These are phyloP conservation scores for Trametes meyenii DNA, from an alignment of 768 basidiomycete genomes.

Conservation along the genomic window DNA sequence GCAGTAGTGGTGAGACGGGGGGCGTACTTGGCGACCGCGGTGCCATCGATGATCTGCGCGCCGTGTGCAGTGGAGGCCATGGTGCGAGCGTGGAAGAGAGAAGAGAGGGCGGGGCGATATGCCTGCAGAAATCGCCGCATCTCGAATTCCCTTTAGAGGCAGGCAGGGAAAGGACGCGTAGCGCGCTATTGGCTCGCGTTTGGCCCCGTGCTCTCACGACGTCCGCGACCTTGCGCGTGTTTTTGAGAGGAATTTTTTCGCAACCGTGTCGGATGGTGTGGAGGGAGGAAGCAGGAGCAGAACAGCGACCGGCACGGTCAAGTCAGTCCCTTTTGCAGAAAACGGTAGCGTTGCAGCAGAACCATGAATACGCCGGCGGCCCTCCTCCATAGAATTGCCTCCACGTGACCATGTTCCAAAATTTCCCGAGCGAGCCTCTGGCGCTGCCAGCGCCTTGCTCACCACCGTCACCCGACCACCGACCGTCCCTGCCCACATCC, in stretches of 20 bases:
- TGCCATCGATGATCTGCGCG: constrained; percentile 80
- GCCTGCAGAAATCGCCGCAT: constrained; percentile 26
- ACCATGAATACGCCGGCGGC: constrained; percentile 1
- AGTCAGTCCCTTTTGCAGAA: constrained; percentile 13
- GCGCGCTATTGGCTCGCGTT: constrained; percentile 23
- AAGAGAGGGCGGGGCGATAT: constrained; percentile 24
- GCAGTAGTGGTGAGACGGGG: constrained; percentile 6
- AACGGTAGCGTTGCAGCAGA: background rate
- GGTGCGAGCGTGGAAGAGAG: constrained; percentile 25
- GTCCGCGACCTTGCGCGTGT: constrained; percentile 10
- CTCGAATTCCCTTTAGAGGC: constrained; percentile 30
- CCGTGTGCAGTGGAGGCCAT: constrained; percentile 32
- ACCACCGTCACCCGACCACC: constrained; percentile 25
- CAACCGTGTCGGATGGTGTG: constrained; percentile 3
- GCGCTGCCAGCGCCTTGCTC: constrained; percentile 27
- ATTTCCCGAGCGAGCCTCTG: constrained; percentile 19
- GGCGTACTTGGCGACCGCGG: constrained; percentile 77
- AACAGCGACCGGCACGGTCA: background rate
- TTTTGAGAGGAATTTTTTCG: constrained; percentile 5
- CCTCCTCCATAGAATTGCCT: background rate
- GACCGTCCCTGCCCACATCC: constrained; percentile 14
- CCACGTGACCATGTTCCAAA: constrained; percentile 26
- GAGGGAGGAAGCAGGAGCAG: constrained; percentile 5
- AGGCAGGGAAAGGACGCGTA: constrained; percentile 25
- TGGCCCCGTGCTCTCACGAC: constrained; percentile 14